These are phyloP conservation scores for Podospora pseudopauciseta DNA, from an alignment of 495 filamentous ascomycete species.

Conservation along the genomic window DNA sequence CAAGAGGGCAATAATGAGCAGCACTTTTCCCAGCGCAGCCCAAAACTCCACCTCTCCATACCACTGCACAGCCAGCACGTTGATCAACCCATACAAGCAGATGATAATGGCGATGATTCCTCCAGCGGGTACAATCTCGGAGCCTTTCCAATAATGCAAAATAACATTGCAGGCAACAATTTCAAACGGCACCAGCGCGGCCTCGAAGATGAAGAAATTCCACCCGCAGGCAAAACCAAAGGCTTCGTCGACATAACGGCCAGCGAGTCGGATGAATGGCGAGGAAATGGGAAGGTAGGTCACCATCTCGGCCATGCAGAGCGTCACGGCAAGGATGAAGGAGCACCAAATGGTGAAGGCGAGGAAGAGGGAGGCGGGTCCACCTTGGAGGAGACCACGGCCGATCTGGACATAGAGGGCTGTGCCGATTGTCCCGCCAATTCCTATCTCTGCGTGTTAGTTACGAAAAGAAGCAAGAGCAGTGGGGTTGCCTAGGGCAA, in stretches of 20 bases:
- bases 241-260: constrained; percentile 71
- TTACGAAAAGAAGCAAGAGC: neutral
- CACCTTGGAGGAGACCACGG: constrained; percentile 61
- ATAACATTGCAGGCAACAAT: constrained; percentile 66
- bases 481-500: neutral
- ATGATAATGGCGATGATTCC: constrained; percentile 62
- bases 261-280: constrained; percentile 79
- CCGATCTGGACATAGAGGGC: constrained; percentile 57
- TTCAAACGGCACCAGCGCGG: constrained; percentile 66
- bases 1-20: constrained; percentile 65
- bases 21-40: constrained; percentile 62
- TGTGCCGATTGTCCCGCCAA: constrained; percentile 55
- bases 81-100: constrained; percentile 61
- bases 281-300: constrained; percentile 77
- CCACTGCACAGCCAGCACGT: constrained; percentile 58
- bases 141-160: constrained; percentile 58
- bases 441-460: constrained; percentile 30
- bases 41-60: constrained; percentile 61
- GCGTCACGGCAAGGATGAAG: constrained; percentile 66
- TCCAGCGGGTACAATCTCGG: constrained; percentile 56
- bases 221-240: constrained; percentile 68
- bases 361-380: constrained; percentile 71
- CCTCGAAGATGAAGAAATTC: constrained; percentile 73
- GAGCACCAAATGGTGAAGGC: constrained; percentile 72
- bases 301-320: constrained; percentile 74